phyloP scores from a whole-genome alignment of 1,284 basidiomycete species.

The Veloporphyrellus conicus region DNA sequence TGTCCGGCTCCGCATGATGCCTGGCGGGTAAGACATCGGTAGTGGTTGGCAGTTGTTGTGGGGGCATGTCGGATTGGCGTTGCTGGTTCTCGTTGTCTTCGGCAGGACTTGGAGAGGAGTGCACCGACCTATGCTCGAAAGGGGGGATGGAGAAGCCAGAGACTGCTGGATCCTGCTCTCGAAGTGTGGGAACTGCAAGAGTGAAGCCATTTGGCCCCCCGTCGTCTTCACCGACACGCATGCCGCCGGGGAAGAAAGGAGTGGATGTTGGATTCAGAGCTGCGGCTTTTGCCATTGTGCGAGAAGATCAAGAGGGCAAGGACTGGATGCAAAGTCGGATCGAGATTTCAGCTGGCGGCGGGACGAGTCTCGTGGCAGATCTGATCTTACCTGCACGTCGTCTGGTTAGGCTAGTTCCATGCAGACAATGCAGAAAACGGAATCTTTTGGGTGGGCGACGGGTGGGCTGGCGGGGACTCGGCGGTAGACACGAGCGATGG shows the following conservation, averaged over 20 bases:
- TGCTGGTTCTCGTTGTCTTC: conserved; percentile 32
- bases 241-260: conserved; percentile 73
- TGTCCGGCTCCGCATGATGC: conserved; percentile 46
- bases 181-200: conserved; percentile 46
- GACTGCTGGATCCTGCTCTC: conserved; percentile 53
- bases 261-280: conserved; percentile 74
- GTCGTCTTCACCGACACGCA: conserved; percentile 55
- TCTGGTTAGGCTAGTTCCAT: conserved; percentile 29
- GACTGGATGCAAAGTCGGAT: background rate
- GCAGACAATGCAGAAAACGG: conserved; percentile 10
- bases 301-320: conserved; percentile 16
- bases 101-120: conserved; percentile 66
- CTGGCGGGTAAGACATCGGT: conserved; percentile 45
- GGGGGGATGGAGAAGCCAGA: conserved; percentile 56
- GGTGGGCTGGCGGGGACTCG: conserved; percentile 1
- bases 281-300: conserved; percentile 66
- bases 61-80: conserved; percentile 27
- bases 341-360: conserved; percentile 3
- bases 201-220: conserved; percentile 37
- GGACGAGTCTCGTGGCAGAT: background rate
- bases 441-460: no score
- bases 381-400: conserved; percentile 21
- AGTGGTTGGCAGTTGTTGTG: conserved; percentile 34
- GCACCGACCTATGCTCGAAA: conserved; percentile 61
- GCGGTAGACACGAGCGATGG: conserved; percentile 13